A percentile compares a stretch with the other conserved stretches of the same genome.
phyloP scores from a whole-genome alignment of 1,284 basidiomycete genomes.

The Cerrena zonata region DNA sequence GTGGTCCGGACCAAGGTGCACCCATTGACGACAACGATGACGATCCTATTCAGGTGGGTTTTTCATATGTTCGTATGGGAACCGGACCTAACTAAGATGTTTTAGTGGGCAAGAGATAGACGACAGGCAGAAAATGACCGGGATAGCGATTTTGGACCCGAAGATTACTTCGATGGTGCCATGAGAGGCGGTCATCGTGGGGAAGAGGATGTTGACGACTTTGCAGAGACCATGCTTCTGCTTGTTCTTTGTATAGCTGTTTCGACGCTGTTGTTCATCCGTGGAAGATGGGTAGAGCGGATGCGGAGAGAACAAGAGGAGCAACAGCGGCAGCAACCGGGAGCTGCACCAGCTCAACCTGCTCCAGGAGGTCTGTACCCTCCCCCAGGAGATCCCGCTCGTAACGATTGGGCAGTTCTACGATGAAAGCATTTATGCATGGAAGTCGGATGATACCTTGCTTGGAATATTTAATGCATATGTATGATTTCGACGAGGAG shows the following conservation, averaged over 20 bases:
- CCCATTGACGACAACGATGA: conserved; percentile 42
- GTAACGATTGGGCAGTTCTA: conserved; percentile 61
- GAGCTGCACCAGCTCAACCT: conserved; percentile 17
- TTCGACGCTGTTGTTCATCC: conserved; percentile 63
- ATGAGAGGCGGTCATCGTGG: conserved; percentile 49
- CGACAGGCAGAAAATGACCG: conserved; percentile 65
- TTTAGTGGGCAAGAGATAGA: conserved; percentile 73
- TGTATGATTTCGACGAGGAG: too few species aligned
- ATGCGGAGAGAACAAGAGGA: conserved; percentile 45
- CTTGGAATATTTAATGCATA: too few species aligned
- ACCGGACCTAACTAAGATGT: not conserved
- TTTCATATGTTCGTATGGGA: too few species aligned
- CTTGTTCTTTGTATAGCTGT: conserved; percentile 61
- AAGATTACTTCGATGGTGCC: conserved; percentile 73
- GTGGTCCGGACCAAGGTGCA: conserved; percentile 28
- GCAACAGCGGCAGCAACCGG: conserved; percentile 31
- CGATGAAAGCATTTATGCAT: too few species aligned
- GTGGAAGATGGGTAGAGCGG: conserved; percentile 65
- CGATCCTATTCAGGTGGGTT: conserved; percentile 61
- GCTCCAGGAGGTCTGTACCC: conserved; percentile 50
- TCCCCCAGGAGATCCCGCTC: conserved; percentile 55
- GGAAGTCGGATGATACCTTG: too few species aligned
- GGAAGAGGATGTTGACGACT: conserved; percentile 56
- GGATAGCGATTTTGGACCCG: conserved; percentile 69
- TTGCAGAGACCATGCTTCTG: conserved; percentile 67